Base-by-base conservation (phyloP, 331 rosid species). In the Malus hybrid region DNA sequence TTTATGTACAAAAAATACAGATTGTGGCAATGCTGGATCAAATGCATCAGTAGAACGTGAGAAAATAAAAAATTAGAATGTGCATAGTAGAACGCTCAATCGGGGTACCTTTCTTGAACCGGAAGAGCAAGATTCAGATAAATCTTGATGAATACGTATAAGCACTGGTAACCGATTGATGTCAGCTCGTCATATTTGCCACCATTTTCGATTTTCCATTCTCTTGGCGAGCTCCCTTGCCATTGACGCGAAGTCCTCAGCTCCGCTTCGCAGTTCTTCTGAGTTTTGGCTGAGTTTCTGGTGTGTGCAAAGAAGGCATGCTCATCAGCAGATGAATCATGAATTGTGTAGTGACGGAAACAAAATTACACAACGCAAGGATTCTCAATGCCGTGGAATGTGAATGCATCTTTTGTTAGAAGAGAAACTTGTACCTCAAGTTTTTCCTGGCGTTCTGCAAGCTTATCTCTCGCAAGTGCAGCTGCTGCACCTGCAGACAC, bases 201-300 rank as follows among this genome's bases (percentile, higher is more conserved):
- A 93, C 98, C 98, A 93, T 86, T 91, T 93, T 36, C 94, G 96
- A 80, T 85, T 88, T 86, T 93, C 97, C 93, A 91, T 91, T 76
- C 81, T 85, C 81, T 88, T 89, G 57, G 90, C 87, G 16, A 91
- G 89, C 82, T 93, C 94, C 50, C 69, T 80, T 61, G 97, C 97
- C 96, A 91, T 76, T 22, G 95, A 85, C 83, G 97, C 94, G 56
- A 93, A 93, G 84, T 90, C 82, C 84, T 91, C 84, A 10, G 97
- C 93, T 55, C 96, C 98, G 80, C 34, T 82, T 78, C 80, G 76
- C 79, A 93, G 80, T 82, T 93, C 98, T 80, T 89, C 97, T 48
- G 93, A 83, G 56, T 78, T 86, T 24, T 89, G 56, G 64, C 86
- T 75, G 74, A 93, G 91, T 70, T 81, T 65, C 98, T 91, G 85